These are phyloP conservation scores for Hanseniaspora meyeri DNA, from an alignment of 805 yeast species.

Conservation along the genomic window DNA sequence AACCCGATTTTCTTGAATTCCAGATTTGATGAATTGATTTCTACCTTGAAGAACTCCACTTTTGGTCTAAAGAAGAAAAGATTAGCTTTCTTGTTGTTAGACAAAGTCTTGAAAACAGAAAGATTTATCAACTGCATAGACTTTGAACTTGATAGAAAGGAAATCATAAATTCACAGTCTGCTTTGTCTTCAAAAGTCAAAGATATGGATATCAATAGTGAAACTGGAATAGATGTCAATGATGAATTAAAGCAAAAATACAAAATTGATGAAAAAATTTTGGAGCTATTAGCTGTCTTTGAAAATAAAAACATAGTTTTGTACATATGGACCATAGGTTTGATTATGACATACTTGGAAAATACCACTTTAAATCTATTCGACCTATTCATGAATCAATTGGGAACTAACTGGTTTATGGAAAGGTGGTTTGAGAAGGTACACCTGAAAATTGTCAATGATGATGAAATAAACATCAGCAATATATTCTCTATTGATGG, in stretches of 20 bases:
- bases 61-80: background rate
- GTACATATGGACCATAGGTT: constrained; percentile 3
- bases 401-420: constrained; percentile 6
- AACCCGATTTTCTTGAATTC: background rate
- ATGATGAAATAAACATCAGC: background rate
- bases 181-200: background rate
- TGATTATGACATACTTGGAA: background rate
- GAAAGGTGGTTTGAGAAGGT: constrained; percentile 1
- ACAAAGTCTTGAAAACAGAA: constrained; percentile 1
- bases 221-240: background rate
- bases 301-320: background rate
- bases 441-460: background rate
- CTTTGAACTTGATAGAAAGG: constrained; percentile 10
- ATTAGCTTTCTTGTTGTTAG: background rate
- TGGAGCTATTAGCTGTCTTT: background rate
- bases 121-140: background rate
- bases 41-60: background rate
- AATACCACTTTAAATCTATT: background rate
- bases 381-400: background rate
- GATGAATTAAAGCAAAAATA: background rate
- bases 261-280: background rate
- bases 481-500: background rate
- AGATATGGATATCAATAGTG: background rate
- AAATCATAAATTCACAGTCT: background rate
- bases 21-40: background rate